These are phyloP conservation scores for Podila epicladia DNA, from an alignment of 192 early-diverging fungal genomes.

Conservation along the genomic window DNA sequence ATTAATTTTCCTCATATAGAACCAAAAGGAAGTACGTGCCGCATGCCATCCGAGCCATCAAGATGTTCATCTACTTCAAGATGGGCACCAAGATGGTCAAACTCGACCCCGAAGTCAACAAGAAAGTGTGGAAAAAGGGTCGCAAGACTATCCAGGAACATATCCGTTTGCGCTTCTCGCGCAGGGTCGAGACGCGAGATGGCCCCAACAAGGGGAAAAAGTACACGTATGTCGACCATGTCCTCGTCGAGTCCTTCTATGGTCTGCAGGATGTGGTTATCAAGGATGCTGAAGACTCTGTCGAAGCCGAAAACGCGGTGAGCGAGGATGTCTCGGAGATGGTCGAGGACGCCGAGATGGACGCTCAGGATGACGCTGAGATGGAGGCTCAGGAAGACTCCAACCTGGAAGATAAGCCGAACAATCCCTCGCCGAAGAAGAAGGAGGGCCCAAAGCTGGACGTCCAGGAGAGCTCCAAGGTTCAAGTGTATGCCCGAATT, in stretches of 20 bases:
- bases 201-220: slow-evolving; percentile 66
- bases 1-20: slow-evolving; percentile 25
- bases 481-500: too few species aligned
- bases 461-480: too few species aligned
- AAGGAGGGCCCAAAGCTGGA: too few species aligned
- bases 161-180: slow-evolving; percentile 92
- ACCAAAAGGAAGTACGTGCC: slow-evolving; percentile 98
- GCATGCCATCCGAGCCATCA: slow-evolving; percentile 91
- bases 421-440: too few species aligned
- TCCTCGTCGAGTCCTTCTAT: slow-evolving; percentile 89
- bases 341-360: too few species aligned
- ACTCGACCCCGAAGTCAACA: slow-evolving; percentile 94
- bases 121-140: slow-evolving; percentile 91
- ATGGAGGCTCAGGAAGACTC: too few species aligned
- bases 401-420: too few species aligned
- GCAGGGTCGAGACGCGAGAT: slow-evolving; percentile 94
- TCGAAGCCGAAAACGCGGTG: too few species aligned
- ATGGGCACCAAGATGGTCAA: slow-evolving; percentile 98
- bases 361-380: too few species aligned
- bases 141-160: slow-evolving; percentile 94
- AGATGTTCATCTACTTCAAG: slow-evolving; percentile 84
- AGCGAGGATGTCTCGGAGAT: too few species aligned
- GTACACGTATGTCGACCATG: slow-evolving; percentile 92
- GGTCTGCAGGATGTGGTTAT: slow-evolving; percentile 61
- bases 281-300: slow-evolving; percentile 6